Percentiles rank a stretch among this genome's conserved stretches.
Evolutionary conservation across 352 stramenopile species (phyloP).

Genomic region (Globisporangium nunn): DNA sequence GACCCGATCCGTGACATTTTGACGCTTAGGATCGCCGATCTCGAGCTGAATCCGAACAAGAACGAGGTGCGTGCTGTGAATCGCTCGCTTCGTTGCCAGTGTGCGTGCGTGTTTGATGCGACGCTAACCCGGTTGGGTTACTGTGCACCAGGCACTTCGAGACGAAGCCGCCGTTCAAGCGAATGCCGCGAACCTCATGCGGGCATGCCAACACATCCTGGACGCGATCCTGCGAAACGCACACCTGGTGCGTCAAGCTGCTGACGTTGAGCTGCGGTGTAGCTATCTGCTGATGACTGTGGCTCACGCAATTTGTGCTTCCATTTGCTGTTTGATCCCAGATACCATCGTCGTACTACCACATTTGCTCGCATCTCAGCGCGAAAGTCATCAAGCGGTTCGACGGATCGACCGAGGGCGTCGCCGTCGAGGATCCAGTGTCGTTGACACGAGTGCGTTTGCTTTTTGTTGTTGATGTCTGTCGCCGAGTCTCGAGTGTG

Average conservation of each 20-base stretch:
- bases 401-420: constrained; percentile 46
- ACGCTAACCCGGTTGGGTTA: not conserved
- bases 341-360: constrained; percentile 67
- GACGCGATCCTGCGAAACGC: constrained; percentile 73
- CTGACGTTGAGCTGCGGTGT: not conserved
- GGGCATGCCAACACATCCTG: constrained; percentile 75
- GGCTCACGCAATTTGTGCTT: not conserved
- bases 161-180: constrained; percentile 22
- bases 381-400: constrained; percentile 66
- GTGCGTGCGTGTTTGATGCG: not conserved
- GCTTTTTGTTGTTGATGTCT: not conserved
- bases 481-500: not conserved
- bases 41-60: constrained; percentile 67
- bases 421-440: constrained; percentile 47
- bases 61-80: constrained; percentile 23
- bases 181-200: constrained; percentile 79
- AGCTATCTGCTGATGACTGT: not conserved
- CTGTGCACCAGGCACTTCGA: constrained; percentile 16
- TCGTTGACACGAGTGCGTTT: constrained; percentile 44
- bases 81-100: too few species aligned
- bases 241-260: constrained; percentile 20
- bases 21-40: constrained; percentile 57
- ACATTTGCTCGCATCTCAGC: constrained; percentile 74
- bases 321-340: constrained; percentile 8
- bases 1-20: constrained; percentile 61